Base-by-base conservation (phyloP, 148 eudicot genomes). In the Vaccinium macrocarpon region DNA sequence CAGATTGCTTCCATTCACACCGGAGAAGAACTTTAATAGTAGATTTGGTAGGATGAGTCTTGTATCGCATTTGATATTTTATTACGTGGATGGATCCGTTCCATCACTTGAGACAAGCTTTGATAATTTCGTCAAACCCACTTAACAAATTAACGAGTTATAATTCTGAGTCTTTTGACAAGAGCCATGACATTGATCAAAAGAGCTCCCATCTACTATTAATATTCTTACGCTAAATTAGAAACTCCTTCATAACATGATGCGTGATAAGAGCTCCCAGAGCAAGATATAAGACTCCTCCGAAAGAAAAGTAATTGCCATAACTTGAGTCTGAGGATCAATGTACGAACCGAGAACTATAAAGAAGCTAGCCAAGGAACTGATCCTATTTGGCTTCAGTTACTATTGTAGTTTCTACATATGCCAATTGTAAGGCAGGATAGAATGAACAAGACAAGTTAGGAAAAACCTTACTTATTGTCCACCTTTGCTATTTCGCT, bases 401-500 rank as follows among this genome's bases (percentile, higher is more conserved):
- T 32, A 11, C 68, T 29, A 14, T 16, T 50, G n/a, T 18, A 80
- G 13, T 59, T 57, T 79, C 21, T 55, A 19, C 9, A 79, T 15
- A 27, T 61, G 35, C 35, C 35, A 42, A 57, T 21, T 19, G 5
- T 29, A 35, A 53, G 79, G n/a, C 49, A 48, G 79, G 25, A 48
- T 9, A 38, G 23, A 50, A 82, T 1, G 76, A 70, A 82, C 62
- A 51, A 82, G 51, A 77, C 16, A 21, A 59, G 81, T 56, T 38
- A 66, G 48, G 27, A 51, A 64, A 49, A 50, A 87, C 89, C 83
- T 56, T 75, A 85, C 87, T 49, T 85, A 76, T 85, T 85, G 15
- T 74, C 81, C 57, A 81, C 59, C 88, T 94, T 90, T 42, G 90
- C 29, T 76, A 94, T 92, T 84, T 94, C 97, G 75, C 91, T 94